A percentile compares a stretch with the other conserved stretches of the same genome.
Conservation (phyloP, 129 eudicot species). For the Tagetes patula region DNA sequence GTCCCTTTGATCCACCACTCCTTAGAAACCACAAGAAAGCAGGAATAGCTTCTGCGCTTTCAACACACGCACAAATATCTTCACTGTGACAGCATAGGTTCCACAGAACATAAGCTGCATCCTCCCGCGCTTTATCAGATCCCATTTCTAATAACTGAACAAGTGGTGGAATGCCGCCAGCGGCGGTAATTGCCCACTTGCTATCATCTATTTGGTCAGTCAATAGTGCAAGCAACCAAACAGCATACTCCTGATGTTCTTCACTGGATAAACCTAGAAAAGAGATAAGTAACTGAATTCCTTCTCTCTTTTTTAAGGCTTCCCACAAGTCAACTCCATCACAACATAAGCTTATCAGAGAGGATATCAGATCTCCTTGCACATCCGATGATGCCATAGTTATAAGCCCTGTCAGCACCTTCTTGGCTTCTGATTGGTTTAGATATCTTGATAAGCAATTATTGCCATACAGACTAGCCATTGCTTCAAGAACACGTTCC, state of each 20-base stretch:
- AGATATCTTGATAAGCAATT: constrained; percentile 37
- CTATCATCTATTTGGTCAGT: constrained; percentile 73
- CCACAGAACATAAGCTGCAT: constrained; percentile 61
- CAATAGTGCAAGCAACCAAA: constrained; percentile 60
- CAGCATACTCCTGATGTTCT: constrained; percentile 73
- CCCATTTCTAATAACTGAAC: constrained; percentile 71
- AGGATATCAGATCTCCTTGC: constrained; percentile 53
- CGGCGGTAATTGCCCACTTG: constrained; percentile 93
- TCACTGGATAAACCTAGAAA: constrained; percentile 73
- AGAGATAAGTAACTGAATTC: constrained; percentile 74
- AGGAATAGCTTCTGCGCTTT: constrained; percentile 72
- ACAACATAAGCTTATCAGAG: constrained; percentile 61
- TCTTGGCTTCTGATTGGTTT: constrained; percentile 65
- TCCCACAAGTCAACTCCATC: constrained; percentile 66
- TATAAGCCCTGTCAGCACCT: constrained; percentile 57
- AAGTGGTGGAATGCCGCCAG: constrained; percentile 88
- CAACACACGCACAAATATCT: constrained; percentile 71
- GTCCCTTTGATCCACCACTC: constrained; percentile 65
- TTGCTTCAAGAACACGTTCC: constrained; percentile 76
- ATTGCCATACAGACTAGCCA: constrained; percentile 76
- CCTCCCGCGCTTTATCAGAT: constrained; percentile 65
- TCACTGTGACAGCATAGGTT: constrained; percentile 73
- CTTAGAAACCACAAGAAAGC: constrained; percentile 72
- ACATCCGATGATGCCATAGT: constrained; percentile 61
- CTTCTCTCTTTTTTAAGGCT: constrained; percentile 75